These are phyloP conservation scores for Penicillium sclerotiorum DNA, from an alignment of 2,329 filamentous ascomycete species.

Conservation along the genomic window DNA sequence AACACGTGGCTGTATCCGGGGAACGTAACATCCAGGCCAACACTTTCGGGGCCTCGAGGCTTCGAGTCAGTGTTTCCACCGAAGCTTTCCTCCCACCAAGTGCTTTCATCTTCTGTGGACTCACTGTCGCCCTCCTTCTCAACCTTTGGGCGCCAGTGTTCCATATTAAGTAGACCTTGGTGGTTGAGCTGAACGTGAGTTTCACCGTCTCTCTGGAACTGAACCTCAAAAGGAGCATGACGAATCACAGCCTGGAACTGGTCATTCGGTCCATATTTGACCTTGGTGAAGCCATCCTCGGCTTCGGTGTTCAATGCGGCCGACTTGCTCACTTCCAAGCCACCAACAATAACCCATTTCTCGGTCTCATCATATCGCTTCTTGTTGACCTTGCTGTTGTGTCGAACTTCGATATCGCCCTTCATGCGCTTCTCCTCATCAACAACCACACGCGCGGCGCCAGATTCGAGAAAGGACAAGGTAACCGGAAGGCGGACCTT, in stretches of 20 bases:
- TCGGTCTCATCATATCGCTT: constrained; percentile 93
- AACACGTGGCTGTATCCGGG: constrained; percentile 89
- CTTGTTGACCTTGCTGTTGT: constrained; percentile 81
- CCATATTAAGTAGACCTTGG: constrained; percentile 85
- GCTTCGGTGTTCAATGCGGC: constrained; percentile 69
- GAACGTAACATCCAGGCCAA: constrained; percentile 90
- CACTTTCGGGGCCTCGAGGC: constrained; percentile 89
- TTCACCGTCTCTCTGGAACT: constrained; percentile 81
- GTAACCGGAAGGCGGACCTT: constrained; percentile 79
- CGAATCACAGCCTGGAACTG: constrained; percentile 81
- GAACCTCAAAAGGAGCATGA: constrained; percentile 79
- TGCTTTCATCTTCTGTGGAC: constrained; percentile 66
- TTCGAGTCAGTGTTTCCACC: constrained; percentile 95
- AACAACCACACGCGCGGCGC: constrained; percentile 80
- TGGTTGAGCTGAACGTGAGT: constrained; percentile 88
- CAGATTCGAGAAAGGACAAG: constrained; percentile 86
- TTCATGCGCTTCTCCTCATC: constrained; percentile 88
- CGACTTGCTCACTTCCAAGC: constrained; percentile 70
- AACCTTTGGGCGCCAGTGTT: constrained; percentile 91
- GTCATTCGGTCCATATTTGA: constrained; percentile 76
- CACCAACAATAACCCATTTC: constrained; percentile 83
- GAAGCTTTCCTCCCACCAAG: constrained; percentile 97
- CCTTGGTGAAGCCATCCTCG: constrained; percentile 66
- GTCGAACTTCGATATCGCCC: constrained; percentile 83
- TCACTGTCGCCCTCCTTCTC: constrained; percentile 60